Base-by-base conservation (phyloP, 139 green algal genomes). In the Chlorella sorokiniana region DNA sequence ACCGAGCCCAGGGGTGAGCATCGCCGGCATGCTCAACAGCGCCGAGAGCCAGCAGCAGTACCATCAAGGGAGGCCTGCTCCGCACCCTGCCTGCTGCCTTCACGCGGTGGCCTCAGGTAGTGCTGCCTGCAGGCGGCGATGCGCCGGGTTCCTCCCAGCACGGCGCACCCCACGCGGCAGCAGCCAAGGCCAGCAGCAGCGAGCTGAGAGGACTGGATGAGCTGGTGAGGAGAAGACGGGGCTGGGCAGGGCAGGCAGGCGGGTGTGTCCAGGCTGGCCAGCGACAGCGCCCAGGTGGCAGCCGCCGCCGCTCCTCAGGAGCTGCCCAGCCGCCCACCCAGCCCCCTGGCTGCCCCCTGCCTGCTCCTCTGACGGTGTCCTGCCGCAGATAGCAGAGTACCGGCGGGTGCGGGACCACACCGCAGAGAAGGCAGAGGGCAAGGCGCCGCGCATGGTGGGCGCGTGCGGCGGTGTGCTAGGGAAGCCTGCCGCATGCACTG, bases 351-450 rank as follows among this genome's bases (percentile, higher is more conserved):
- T 38, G 4, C 14, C 4, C 4, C 4, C 59, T 67, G 7, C 25
- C 62, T 4, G 1, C n/a, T 25, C 48, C 48, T 11, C 48, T 25
- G 11, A 16, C 16, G 48, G 14, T 11, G 14, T 25, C 16, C 14
- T 56, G 1, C 25, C 9, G 69, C 69, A 76, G 69, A 56, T 56
- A n/a, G 69, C 69, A 0, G 41, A 76, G 69, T 76, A 76, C 69
- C 69, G 69, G 42, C 27, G 45, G 23, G 2, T 48, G 31, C 45
- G 45, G 31, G 70, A 77, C 31, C 70, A 77, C 20, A 45, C 51
- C 14, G 45, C 45, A 6, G 70, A 63, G 18, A 42, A 42, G 20
- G 70, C 70, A 23, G 40, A 77, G 44, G 70, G 45, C 45, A 77
- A 63, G 45, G 70, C 44, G 27, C 44, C 69, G 1, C 69, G 41